phyloP scores from a whole-genome alignment of 768 basidiomycete genomes.

The Xerocomellus amylosporus region DNA sequence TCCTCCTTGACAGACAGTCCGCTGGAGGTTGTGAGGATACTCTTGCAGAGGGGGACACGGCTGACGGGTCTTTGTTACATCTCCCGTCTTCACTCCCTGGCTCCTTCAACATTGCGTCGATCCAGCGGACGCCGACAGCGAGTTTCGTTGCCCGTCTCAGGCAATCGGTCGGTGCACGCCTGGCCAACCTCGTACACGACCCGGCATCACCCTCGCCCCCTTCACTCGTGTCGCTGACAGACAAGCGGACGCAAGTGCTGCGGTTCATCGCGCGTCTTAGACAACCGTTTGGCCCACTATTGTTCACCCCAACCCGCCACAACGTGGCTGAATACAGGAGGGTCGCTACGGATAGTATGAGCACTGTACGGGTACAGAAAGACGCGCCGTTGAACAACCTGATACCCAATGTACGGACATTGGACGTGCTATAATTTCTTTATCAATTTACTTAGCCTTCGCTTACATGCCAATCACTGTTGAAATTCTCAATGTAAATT shows the following conservation, averaged over 20 bases:
- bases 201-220: not conserved
- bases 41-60: not conserved
- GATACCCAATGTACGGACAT: not conserved
- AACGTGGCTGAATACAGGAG: not conserved
- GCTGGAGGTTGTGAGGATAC: not conserved
- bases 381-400: not conserved
- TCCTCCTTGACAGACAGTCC: not conserved
- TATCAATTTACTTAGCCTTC: no score
- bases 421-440: not conserved
- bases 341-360: not conserved
- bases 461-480: no score
- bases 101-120: no score
- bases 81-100: not conserved
- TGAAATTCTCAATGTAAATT: no score
- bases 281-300: not conserved
- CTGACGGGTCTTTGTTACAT: not conserved
- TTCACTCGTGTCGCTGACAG: not conserved
- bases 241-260: not conserved
- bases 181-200: no score
- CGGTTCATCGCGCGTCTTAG: not conserved
- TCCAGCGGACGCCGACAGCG: no score
- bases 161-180: no score
- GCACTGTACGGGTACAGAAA: not conserved
- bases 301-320: not conserved
- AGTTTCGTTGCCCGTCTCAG: no score